phyloP scores from a whole-genome alignment of 129 eudicot genomes.

The Calendula officinalis region DNA sequence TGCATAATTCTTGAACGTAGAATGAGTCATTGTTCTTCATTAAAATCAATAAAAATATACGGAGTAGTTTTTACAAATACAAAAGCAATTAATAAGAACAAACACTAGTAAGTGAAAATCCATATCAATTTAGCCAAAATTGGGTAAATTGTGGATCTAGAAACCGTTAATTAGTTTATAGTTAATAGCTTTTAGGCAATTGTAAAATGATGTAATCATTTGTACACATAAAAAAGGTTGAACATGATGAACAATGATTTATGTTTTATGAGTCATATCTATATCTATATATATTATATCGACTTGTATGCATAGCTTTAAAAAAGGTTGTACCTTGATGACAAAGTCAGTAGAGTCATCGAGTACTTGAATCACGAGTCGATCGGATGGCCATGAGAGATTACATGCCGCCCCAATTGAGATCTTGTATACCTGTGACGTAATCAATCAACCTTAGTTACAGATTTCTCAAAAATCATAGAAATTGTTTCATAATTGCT shows the following conservation, averaged over 20 bases:
- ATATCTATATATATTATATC: neutral
- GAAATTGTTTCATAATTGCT: too few species aligned
- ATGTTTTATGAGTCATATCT: conserved; percentile 7
- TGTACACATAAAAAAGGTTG: conserved; percentile 5
- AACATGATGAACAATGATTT: conserved; percentile 21
- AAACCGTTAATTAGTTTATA: conserved; percentile 15
- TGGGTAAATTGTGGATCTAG: conserved; percentile 25
- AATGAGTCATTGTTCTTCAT: too few species aligned
- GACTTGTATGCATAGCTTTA: neutral
- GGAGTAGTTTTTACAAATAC: too few species aligned
- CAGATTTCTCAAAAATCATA: too few species aligned
- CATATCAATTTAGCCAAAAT: neutral
- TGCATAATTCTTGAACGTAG: neutral
- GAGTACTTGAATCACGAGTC: conserved; percentile 85
- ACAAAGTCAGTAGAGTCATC: conserved; percentile 86
- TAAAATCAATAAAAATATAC: neutral
- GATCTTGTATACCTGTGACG: conserved; percentile 78
- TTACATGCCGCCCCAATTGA: conserved; percentile 96
- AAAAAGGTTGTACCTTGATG: conserved; percentile 55
- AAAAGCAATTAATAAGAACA: conserved; percentile 3
- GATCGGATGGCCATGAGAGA: conserved; percentile 91
- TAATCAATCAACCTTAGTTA: conserved; percentile 2
- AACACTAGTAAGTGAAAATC: conserved; percentile 3
- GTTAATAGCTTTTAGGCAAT: conserved; percentile 6
- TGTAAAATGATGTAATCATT: conserved; percentile 21